These are phyloP conservation scores for Calonectria pseudoreteaudii DNA, from an alignment of 2,329 filamentous ascomycete species.

Conservation along the genomic window DNA sequence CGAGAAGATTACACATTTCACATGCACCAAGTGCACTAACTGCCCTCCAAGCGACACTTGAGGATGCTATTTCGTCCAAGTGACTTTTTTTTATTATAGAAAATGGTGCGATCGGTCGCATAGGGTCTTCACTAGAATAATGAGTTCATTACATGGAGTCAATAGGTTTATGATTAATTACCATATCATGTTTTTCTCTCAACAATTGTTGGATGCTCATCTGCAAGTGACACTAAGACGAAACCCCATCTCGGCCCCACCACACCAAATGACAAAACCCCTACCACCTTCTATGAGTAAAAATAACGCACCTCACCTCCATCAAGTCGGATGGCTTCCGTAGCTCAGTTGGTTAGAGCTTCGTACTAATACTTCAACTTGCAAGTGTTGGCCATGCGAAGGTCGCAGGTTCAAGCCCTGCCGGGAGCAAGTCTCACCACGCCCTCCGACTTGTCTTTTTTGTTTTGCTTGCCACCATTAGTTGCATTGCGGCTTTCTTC, in stretches of 20 bases:
- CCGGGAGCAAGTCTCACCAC: slow-evolving; percentile 41
- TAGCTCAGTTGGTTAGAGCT: slow-evolving; percentile 48
- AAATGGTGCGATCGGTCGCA: not conserved
- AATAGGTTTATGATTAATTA: not conserved
- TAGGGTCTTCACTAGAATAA: not conserved
- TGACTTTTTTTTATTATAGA: not conserved
- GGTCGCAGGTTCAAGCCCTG: slow-evolving; percentile 48
- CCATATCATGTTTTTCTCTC: not conserved
- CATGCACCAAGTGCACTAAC: slow-evolving; percentile 39
- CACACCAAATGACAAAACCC: not conserved
- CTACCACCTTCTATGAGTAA: accelerated
- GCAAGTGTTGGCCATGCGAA: slow-evolving; percentile 43
- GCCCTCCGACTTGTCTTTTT: slow-evolving; percentile 38
- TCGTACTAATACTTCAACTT: slow-evolving; percentile 44
- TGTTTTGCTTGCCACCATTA: not conserved
- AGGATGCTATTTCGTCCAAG: not conserved
- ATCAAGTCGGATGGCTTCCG: slow-evolving; percentile 42
- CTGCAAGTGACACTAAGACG: not conserved
- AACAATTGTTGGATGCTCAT: not conserved
- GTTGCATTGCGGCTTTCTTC: not conserved
- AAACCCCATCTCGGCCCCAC: slow-evolving; percentile 1
- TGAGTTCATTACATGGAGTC: not conserved
- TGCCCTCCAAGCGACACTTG: slow-evolving; percentile 27
- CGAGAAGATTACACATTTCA: slow-evolving; percentile 40
- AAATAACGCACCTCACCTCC: accelerated